Evolutionary conservation across 2,329 filamentous ascomycete species (phyloP).

Genomic region (Alternaria postmessia): DNA sequence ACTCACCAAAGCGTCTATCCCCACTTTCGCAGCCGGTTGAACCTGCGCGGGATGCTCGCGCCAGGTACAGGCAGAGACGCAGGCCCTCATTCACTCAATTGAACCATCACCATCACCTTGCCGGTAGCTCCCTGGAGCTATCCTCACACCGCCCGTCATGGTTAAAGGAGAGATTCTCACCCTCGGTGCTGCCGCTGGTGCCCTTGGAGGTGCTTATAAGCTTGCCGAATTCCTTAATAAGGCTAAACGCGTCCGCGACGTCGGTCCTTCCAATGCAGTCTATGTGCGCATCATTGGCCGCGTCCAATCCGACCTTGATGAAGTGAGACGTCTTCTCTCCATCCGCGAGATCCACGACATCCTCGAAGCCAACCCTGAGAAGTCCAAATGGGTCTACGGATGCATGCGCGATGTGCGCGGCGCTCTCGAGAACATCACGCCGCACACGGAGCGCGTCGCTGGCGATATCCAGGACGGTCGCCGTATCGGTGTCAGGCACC

Average conservation of each 20-base stretch:
- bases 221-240: slow-evolving; percentile 48
- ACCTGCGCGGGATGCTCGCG: slow-evolving; percentile 46
- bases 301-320: slow-evolving; percentile 49
- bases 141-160: slow-evolving; percentile 35
- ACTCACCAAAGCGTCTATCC: slow-evolving; percentile 23
- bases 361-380: slow-evolving; percentile 46
- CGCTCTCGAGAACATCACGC: slow-evolving; percentile 49
- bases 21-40: slow-evolving; percentile 28
- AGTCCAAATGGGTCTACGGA: slow-evolving; percentile 51
- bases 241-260: slow-evolving; percentile 48
- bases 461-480: slow-evolving; percentile 46
- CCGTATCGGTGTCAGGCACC: slow-evolving; percentile 47
- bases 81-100: slow-evolving; percentile 32
- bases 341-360: slow-evolving; percentile 50
- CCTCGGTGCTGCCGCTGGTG: slow-evolving; percentile 43
- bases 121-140: slow-evolving; percentile 16
- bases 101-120: slow-evolving; percentile 18
- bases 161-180: slow-evolving; percentile 43
- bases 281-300: slow-evolving; percentile 51
- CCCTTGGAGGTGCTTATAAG: slow-evolving; percentile 51
- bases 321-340: slow-evolving; percentile 48
- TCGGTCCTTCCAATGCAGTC: slow-evolving; percentile 49
- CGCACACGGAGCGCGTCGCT: slow-evolving; percentile 47
- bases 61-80: slow-evolving; percentile 39
- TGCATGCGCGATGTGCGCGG: slow-evolving; percentile 48